A percentile compares a stretch with the other conserved stretches of the same genome.
Evolutionary conservation across 371 early-diverging fungal species (phyloP).

Genomic region (Mucor circinelloides): DNA sequence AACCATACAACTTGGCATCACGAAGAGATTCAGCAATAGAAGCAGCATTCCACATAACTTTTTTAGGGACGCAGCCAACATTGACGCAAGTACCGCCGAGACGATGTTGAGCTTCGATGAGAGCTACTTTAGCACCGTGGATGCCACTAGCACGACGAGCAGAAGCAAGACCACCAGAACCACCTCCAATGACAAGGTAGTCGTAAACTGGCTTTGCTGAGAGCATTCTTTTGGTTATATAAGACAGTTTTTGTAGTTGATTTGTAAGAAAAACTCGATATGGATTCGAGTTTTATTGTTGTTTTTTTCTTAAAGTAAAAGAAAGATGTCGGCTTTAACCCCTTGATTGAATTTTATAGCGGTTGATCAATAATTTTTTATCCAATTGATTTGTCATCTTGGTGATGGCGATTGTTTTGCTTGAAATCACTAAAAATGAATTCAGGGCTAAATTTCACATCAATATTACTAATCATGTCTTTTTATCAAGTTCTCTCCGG

Average conservation of each 20-base stretch:
- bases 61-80: conserved; percentile 98
- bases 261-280: neutral
- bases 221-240: conserved; percentile 18
- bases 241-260: conserved; percentile 8
- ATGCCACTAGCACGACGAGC: conserved; percentile 89
- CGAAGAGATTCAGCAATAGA: conserved; percentile 84
- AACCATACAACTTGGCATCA: conserved; percentile 90
- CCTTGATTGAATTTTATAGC: neutral
- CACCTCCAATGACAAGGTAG: conserved; percentile 93
- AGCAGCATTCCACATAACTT: conserved; percentile 97
- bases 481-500: neutral
- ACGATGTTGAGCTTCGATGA: conserved; percentile 84
- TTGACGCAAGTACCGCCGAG: conserved; percentile 97
- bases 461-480: neutral
- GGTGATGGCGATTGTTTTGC: neutral
- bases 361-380: neutral
- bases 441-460: neutral
- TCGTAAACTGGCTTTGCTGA: conserved; percentile 64
- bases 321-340: neutral
- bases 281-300: neutral
- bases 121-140: conserved; percentile 89
- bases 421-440: neutral
- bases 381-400: conserved; percentile 2
- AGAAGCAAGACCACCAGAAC: conserved; percentile 87
- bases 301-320: neutral